Evolutionary conservation across 352 stramenopile species (phyloP), one percentile per base, ranked within the genome.

Genomic region (Phytophthora niederhauseri): DNA sequence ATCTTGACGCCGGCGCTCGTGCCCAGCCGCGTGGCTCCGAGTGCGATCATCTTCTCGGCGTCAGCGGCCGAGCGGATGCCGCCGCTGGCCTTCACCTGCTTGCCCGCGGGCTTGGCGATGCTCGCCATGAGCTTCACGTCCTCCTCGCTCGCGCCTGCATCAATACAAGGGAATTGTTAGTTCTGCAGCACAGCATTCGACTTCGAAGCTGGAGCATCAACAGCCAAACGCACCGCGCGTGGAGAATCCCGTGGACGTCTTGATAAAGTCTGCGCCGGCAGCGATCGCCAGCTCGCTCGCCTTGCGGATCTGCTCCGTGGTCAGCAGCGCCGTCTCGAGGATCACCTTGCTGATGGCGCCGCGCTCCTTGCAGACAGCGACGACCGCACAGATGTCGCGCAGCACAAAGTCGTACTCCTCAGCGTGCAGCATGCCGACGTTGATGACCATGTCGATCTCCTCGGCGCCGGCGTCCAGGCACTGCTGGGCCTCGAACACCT

Each of bases 361-460:
- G 50, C 75, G 82, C 46, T 76, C 55, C 64, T 93, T 91, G 71
- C 87, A 95, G 43, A 92, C 82, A 7, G 66, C 50, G 6, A 93
- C 82, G 15, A 93, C 82, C 7, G 82, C 82, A 64, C 78, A 77
- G 45, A 95, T 90, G 62, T 95, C 89, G 46, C 85, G 81, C 57
- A 91, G 61, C 15, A 95, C 86, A 50, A 84, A 91, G 75, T 92
- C 88, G 57, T 82, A 82, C 59, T 94, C 84, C 36, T 84, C 75
- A 6, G 76, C 77, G 41, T 87, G 59, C 36, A 93, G 74, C 51
- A 80, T 80, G 15, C 85, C 85, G 7, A 93, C 80, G 70, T 92
- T 87, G 65, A 97, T 87, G 22, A 97, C 88, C 88, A 95, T 95
- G 72, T 97, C 89, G 61, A 97, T 94, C 75, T 95, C 89, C 48